phyloP scores from a whole-genome alignment of 441 rosid species.

The Croton setiger region DNA sequence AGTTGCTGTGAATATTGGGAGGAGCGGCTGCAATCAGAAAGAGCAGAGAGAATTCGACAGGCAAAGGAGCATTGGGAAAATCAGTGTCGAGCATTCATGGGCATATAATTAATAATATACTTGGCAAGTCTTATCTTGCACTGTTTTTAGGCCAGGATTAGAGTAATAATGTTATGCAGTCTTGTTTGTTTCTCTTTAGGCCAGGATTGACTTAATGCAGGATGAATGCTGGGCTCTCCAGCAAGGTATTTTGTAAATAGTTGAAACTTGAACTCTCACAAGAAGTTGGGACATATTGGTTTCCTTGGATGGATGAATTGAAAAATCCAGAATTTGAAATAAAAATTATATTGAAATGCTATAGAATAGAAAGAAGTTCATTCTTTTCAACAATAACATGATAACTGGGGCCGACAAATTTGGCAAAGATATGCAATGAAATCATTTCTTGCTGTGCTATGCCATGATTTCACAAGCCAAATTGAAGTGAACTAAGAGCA shows the following conservation, averaged over 20 bases:
- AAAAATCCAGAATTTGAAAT: neutral
- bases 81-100: constrained; percentile 66
- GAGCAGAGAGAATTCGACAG: constrained; percentile 62
- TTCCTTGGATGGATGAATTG: neutral
- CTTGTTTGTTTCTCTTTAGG: neutral
- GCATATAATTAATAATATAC: constrained; percentile 30
- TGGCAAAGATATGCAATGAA: too few species aligned
- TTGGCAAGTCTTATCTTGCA: neutral
- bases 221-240: neutral
- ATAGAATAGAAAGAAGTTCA: neutral
- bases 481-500: too few species aligned
- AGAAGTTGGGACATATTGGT: neutral
- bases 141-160: neutral
- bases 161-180: neutral
- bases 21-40: constrained; percentile 61
- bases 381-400: too few species aligned
- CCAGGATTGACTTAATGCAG: neutral
- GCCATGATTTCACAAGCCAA: too few species aligned
- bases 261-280: too few species aligned
- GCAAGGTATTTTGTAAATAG: constrained; percentile 8
- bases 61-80: constrained; percentile 85
- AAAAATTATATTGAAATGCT: neutral
- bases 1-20: constrained; percentile 82
- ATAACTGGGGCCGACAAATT: too few species aligned
- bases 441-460: too few species aligned